Evolutionary conservation across 306 rosid genomes (phyloP).

Genomic region (Corylus heterophylla): DNA sequence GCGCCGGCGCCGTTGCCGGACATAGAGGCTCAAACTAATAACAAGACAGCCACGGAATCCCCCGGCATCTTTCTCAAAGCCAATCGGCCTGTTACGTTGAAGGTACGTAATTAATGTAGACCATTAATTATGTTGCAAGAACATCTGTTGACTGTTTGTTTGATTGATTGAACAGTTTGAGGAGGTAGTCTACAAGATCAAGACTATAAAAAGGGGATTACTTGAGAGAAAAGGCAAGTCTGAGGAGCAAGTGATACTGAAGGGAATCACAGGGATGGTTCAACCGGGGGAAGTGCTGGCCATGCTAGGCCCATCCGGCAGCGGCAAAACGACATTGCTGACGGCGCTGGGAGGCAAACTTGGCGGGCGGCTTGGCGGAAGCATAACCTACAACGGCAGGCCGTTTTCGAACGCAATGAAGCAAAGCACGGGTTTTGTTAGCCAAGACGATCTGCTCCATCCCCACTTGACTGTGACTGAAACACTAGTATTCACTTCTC

Average conservation of each 20-base stretch:
- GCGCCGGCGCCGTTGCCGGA: constrained; percentile 21
- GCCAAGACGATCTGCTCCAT: constrained; percentile 70
- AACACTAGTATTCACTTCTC: constrained; percentile 72
- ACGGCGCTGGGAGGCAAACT: constrained; percentile 71
- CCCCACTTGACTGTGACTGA: constrained; percentile 67
- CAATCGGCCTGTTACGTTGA: constrained; percentile 42
- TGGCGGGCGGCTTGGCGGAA: constrained; percentile 43
- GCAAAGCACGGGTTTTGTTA: constrained; percentile 65
- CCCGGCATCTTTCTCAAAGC: constrained; percentile 35
- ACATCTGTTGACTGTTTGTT: not conserved
- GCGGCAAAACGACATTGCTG: constrained; percentile 80
- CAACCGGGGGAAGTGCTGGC: constrained; percentile 74
- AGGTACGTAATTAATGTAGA: constrained; percentile 33
- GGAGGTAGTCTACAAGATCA: constrained; percentile 55
- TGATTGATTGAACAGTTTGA: constrained; percentile 43
- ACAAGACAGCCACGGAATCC: not conserved
- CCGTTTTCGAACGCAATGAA: constrained; percentile 55
- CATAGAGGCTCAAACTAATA: constrained; percentile 42
- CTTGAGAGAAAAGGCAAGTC: constrained; percentile 17
- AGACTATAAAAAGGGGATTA: constrained; percentile 31
- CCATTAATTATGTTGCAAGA: no score
- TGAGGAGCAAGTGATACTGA: constrained; percentile 53
- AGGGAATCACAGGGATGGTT: constrained; percentile 59
- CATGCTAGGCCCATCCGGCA: constrained; percentile 87
- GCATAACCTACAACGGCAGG: constrained; percentile 41